phyloP scores from a whole-genome alignment of 345 rosid species.

The Salix arbutifolia region DNA sequence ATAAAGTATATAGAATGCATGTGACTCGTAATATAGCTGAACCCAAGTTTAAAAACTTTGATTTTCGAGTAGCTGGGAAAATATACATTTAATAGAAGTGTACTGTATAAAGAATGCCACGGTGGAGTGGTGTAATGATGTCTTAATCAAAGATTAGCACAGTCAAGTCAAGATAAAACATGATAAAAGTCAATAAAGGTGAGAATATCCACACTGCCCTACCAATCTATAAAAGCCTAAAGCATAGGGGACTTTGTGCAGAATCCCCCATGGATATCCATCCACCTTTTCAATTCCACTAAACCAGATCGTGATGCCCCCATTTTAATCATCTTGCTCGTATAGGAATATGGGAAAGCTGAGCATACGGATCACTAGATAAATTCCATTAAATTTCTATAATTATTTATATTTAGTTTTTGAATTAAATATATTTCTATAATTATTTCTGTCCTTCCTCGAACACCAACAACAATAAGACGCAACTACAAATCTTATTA shows the following conservation, averaged over 20 bases:
- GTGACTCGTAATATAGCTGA: too few relatives aligned
- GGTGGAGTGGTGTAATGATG: neutral
- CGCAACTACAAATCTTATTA: too few relatives aligned
- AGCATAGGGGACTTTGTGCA: slow-evolving; percentile 2
- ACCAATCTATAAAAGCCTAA: slow-evolving; percentile 8
- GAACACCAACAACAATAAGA: too few relatives aligned
- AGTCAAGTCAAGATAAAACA: neutral
- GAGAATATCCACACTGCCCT: slow-evolving; percentile 15
- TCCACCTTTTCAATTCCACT: neutral
- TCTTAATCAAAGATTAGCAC: neutral
- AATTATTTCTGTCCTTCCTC: too few relatives aligned
- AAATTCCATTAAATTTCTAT: too few relatives aligned
- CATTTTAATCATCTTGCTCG: slow-evolving; percentile 19
- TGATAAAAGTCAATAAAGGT: neutral
- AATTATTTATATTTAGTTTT: too few relatives aligned
- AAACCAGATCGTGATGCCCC: neutral
- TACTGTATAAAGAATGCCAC: neutral
- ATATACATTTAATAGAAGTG: too few relatives aligned
- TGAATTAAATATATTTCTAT: too few relatives aligned
- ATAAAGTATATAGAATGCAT: too few relatives aligned
- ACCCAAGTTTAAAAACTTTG: too few relatives aligned
- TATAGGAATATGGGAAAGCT: slow-evolving; percentile 27
- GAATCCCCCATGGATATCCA: neutral
- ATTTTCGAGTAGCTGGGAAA: too few relatives aligned
- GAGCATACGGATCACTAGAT: neutral